A percentile compares a stretch with the other conserved stretches of the same genome.
Evolutionary conservation across 176 grass and related monocot species (phyloP).

Genomic region (Echinochloa phyllopogon): DNA sequence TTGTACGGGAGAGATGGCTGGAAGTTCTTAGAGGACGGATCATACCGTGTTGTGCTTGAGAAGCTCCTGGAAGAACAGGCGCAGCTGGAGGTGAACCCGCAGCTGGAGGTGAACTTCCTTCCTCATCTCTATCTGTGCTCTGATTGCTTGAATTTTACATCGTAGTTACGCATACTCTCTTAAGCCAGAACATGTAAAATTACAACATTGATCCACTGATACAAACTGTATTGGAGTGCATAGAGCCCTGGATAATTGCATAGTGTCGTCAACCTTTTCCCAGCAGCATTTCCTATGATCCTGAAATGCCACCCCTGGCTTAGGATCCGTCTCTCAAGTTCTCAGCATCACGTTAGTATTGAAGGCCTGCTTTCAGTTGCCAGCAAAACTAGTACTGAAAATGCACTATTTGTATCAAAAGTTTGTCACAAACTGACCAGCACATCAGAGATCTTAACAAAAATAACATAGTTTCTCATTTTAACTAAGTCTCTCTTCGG

Average conservation of each 20-base stretch:
- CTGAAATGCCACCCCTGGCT: neutral
- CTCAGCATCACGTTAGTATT: neutral
- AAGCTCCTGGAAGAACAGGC: conserved; percentile 28
- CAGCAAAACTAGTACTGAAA: neutral
- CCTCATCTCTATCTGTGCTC: neutral
- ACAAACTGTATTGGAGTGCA: neutral
- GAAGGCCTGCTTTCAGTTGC: neutral
- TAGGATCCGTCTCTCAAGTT: neutral
- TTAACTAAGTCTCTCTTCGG: neutral
- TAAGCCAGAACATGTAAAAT: neutral
- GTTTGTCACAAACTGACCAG: neutral
- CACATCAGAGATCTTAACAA: neutral
- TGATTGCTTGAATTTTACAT: neutral
- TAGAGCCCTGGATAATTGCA: neutral
- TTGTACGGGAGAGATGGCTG: conserved; percentile 33
- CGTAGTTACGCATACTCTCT: neutral
- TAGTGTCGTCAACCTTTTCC: neutral
- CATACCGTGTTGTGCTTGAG: conserved; percentile 15
- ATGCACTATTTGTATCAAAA: neutral
- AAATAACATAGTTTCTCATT: neutral
- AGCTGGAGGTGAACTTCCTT: conserved; percentile 16
- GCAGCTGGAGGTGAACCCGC: neutral
- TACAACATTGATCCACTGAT: neutral
- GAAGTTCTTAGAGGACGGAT: conserved; percentile 25
- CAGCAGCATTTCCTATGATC: neutral